Evolutionary conservation across 345 rosid genomes (phyloP), one percentile per base, ranked within the genome.

Genomic region (Cardamine chenopodiifolia): DNA sequence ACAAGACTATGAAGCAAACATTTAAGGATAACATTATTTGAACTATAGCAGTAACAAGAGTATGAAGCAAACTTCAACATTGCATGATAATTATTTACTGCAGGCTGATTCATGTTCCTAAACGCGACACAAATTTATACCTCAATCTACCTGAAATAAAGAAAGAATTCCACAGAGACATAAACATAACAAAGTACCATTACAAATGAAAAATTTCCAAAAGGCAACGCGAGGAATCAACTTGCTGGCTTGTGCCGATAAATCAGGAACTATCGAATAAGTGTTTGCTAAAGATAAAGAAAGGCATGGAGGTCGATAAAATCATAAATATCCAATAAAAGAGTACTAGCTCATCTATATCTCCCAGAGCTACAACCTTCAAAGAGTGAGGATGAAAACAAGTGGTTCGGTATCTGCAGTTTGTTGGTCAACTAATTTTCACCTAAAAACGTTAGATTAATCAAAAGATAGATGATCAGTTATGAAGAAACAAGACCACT

Each of bases 51-150:
- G 49, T 62, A n/a, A 40, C 17, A 53, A 44, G 40, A 18, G n/a
- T n/a, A n/a, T n/a, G n/a, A n/a, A n/a, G n/a, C 2, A 28, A 3
- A 28, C 93, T 81, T 90, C 98, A 92, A 66, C 85, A 85, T 87
- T 52, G 73, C 81, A 71, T 83, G 90, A 75, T 87, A 87, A 68
- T 87, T 85, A 75, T 87, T 92, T 44, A 77, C 82, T 45, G 86
- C 75, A 62, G 97, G 97, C 75, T 90, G 96, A 5, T 95, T 92
- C 88, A 97, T 90, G 87, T 95, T 95, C 99, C 99, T 92, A 85
- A 95, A 95, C 42, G 99, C 42, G 99, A 95, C 59, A 97, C 99
- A 85, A 95, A 95, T 81, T 91, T 95, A 86, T 95, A 95, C 83
- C 99, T 88, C 86, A 92, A 97, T 85, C 97, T 87, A 83, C 97